phyloP scores from a whole-genome alignment of 108 stramenopile species.

The Skeletonema menzelii region DNA sequence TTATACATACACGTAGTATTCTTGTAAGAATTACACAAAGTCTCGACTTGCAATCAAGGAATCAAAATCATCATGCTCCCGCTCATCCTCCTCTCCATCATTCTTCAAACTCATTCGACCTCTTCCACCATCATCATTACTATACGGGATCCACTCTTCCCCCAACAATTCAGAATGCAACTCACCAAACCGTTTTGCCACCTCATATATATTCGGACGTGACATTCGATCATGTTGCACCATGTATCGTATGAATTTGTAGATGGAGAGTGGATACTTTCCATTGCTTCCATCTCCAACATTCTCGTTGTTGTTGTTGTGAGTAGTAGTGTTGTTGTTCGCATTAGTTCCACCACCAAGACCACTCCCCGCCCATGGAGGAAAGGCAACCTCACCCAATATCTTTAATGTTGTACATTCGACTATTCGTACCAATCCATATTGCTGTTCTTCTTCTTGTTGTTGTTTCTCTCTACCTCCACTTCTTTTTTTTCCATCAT shows the following conservation, averaged over 20 bases:
- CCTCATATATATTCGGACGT: constrained; percentile 32
- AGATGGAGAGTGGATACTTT: constrained; percentile 26
- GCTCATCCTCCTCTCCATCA: neutral
- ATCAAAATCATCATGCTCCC: constrained; percentile 19
- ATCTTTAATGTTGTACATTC: constrained; percentile 71
- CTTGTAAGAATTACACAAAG: constrained; percentile 1
- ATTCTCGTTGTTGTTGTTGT: too few species aligned
- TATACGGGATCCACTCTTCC: constrained; percentile 18
- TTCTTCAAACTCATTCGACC: neutral
- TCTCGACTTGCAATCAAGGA: constrained; percentile 16
- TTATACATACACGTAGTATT: neutral
- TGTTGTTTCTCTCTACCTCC: neutral
- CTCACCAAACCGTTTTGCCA: constrained; percentile 21
- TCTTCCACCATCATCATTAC: neutral
- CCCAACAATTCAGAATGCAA: constrained; percentile 25
- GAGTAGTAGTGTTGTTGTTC: neutral
- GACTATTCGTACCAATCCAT: constrained; percentile 52
- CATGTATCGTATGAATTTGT: constrained; percentile 42
- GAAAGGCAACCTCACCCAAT: constrained; percentile 45
- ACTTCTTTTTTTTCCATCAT: neutral
- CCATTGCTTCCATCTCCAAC: constrained; percentile 15
- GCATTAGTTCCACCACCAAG: neutral
- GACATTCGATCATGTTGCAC: constrained; percentile 29
- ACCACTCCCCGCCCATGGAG: constrained; percentile 8
- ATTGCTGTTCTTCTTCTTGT: constrained; percentile 17